phyloP scores from a whole-genome alignment of 257 asterid species.

The Avicennia marina region DNA sequence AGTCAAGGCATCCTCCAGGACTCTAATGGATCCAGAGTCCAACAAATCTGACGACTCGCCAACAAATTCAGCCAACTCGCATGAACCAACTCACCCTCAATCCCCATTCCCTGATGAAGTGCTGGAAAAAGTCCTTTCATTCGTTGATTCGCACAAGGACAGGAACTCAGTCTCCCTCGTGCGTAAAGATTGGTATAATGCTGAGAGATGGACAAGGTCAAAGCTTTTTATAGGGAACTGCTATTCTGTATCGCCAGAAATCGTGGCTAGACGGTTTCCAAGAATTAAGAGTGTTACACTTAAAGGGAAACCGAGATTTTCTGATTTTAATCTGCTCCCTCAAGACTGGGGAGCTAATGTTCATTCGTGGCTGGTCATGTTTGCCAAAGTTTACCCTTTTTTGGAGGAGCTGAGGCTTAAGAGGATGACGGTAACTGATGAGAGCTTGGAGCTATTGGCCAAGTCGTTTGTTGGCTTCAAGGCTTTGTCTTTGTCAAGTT shows the following conservation, averaged over 20 bases:
- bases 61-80: constrained; percentile 26
- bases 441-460: constrained; percentile 79
- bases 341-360: constrained; percentile 77
- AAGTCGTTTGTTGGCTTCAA: constrained; percentile 60
- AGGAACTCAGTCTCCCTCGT: constrained; percentile 73
- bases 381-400: constrained; percentile 71
- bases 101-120: constrained; percentile 73
- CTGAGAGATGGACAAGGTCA: constrained; percentile 78
- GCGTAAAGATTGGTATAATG: constrained; percentile 76
- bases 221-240: constrained; percentile 78
- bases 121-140: constrained; percentile 66
- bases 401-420: constrained; percentile 80
- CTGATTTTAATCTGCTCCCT: constrained; percentile 75
- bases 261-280: constrained; percentile 66
- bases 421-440: constrained; percentile 71
- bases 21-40: constrained; percentile 50
- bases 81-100: constrained; percentile 32
- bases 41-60: constrained; percentile 9
- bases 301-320: constrained; percentile 78
- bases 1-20: constrained; percentile 20
- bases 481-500: constrained; percentile 64
- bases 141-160: constrained; percentile 54
- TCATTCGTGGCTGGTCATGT: constrained; percentile 59
- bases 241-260: constrained; percentile 77
- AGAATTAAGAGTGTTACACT: constrained; percentile 66